Conservation (phyloP, 2,329 filamentous ascomycete species). For the Aspergillus awamori region DNA sequence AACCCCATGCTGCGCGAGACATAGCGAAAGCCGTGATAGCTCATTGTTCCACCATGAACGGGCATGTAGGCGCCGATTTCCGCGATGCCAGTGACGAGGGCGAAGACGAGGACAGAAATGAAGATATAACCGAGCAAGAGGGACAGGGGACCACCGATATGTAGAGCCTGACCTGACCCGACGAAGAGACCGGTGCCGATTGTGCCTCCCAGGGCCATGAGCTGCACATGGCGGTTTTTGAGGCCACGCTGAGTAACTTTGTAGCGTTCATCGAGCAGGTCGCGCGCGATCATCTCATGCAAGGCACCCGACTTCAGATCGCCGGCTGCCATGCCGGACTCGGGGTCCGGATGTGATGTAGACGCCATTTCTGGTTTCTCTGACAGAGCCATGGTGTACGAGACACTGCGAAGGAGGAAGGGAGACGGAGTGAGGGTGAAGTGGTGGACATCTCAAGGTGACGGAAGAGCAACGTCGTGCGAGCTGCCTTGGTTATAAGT, state of each 20-base stretch:
- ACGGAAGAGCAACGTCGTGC: neutral
- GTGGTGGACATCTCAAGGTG: neutral
- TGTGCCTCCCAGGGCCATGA: conserved; percentile 59
- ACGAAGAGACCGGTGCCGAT: conserved; percentile 61
- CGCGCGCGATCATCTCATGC: conserved; percentile 42
- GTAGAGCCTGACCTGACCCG: conserved; percentile 56
- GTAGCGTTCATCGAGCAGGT: conserved; percentile 46
- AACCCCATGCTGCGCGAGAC: conserved; percentile 48
- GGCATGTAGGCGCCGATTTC: conserved; percentile 49
- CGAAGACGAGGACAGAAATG: conserved; percentile 51
- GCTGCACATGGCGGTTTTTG: conserved; percentile 47
- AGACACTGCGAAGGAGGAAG: neutral
- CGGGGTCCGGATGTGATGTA: conserved; percentile 8
- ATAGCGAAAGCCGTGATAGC: conserved; percentile 48
- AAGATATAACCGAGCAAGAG: conserved; percentile 57
- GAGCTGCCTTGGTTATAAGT: conserved; percentile 5
- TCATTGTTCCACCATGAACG: conserved; percentile 49
- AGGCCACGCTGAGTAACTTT: conserved; percentile 45
- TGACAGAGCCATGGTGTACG: conserved; percentile 3
- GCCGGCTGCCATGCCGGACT: conserved; percentile 9
- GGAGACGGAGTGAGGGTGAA: neutral
- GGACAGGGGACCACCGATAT: conserved; percentile 55
- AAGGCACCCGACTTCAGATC: conserved; percentile 27
- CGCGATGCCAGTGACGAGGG: conserved; percentile 51
- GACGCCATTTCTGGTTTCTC: conserved; percentile 16